A percentile compares a stretch with the other conserved stretches of the same genome.
These are phyloP conservation scores for Paracorniculantispora psalliotae DNA, from an alignment of 2,329 filamentous ascomycete species.

Conservation along the genomic window DNA sequence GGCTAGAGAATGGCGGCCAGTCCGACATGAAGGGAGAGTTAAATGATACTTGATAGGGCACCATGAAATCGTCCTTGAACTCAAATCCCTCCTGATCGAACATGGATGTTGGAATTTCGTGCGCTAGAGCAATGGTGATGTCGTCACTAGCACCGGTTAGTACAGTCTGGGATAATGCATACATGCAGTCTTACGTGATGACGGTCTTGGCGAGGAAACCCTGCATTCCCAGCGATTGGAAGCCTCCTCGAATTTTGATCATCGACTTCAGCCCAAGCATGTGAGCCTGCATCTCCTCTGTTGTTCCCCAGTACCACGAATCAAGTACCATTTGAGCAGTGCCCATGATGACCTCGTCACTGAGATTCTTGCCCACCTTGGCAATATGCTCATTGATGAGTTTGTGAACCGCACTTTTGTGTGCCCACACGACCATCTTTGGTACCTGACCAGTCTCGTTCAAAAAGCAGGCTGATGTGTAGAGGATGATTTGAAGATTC, in stretches of 20 bases:
- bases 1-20: constrained; percentile 38
- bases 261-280: constrained; percentile 44
- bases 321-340: constrained; percentile 45
- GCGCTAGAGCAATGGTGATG: constrained; percentile 42
- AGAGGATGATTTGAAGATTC: constrained; percentile 43
- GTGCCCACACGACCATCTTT: constrained; percentile 36
- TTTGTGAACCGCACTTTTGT: constrained; percentile 39
- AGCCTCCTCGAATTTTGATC: constrained; percentile 42
- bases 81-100: constrained; percentile 37
- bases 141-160: constrained; percentile 35
- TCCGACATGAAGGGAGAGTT: constrained; percentile 44
- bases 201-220: constrained; percentile 44
- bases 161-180: background rate
- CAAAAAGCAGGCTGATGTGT: constrained; percentile 47
- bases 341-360: constrained; percentile 42
- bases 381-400: constrained; percentile 45
- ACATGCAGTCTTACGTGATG: constrained; percentile 35
- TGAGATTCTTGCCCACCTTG: constrained; percentile 30
- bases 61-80: constrained; percentile 33
- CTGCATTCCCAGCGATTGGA: constrained; percentile 41
- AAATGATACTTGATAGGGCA: constrained; percentile 38
- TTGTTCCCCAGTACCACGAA: constrained; percentile 51
- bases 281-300: constrained; percentile 40
- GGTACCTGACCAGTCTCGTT: constrained; percentile 44
- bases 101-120: constrained; percentile 40